These are phyloP conservation scores for Populus nigra DNA, from an alignment of 345 rosid species.

Conservation along the genomic window DNA sequence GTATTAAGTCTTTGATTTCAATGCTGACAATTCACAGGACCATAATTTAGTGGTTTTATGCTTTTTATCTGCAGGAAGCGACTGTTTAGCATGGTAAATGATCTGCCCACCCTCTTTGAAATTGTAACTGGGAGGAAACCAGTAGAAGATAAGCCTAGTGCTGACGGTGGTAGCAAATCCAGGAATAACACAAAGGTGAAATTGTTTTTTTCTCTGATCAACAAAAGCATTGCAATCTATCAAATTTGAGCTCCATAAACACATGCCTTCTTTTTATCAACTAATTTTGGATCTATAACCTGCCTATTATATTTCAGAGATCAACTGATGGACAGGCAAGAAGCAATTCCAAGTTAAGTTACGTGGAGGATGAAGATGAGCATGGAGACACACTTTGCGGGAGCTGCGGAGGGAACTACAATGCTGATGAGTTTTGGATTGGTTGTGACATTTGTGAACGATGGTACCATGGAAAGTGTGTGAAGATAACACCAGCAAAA, in stretches of 20 bases:
- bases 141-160: conserved; percentile 52
- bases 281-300: neutral
- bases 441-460: conserved; percentile 79
- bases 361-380: conserved; percentile 78
- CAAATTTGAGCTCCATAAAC: neutral
- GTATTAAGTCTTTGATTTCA: neutral
- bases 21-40: neutral
- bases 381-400: conserved; percentile 83
- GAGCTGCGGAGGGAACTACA: conserved; percentile 78
- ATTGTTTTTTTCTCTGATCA: neutral
- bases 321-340: conserved; percentile 57
- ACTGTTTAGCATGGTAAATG: conserved; percentile 68
- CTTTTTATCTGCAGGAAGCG: conserved; percentile 49
- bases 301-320: conserved; percentile 41
- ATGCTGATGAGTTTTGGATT: conserved; percentile 77
- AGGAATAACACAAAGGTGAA: conserved; percentile 66
- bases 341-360: conserved; percentile 48
- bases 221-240: neutral
- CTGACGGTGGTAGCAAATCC: conserved; percentile 69
- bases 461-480: conserved; percentile 91
- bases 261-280: neutral
- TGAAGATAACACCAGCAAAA: conserved; percentile 78
- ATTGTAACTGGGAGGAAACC: conserved; percentile 59
- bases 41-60: neutral
- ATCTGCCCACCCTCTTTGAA: conserved; percentile 69